A percentile compares a stretch with the other conserved stretches of the same genome.
These are phyloP conservation scores for Thelonectria olida DNA, from an alignment of 2,329 filamentous ascomycete genomes.

Conservation along the genomic window DNA sequence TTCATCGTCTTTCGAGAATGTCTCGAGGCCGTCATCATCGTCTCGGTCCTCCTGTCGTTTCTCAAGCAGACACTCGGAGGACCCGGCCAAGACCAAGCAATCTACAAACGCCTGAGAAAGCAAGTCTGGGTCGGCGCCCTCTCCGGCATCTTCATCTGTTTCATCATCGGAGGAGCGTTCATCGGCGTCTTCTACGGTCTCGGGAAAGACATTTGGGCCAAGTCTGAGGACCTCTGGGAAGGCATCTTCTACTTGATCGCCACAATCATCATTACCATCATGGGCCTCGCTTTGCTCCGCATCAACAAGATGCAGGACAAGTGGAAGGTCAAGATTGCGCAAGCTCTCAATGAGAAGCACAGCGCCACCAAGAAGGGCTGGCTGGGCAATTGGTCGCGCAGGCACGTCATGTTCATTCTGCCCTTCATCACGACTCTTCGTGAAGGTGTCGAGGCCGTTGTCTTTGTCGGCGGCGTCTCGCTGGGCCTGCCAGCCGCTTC, in stretches of 20 bases:
- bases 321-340: conserved; percentile 78
- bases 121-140: conserved; percentile 74
- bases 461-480: conserved; percentile 82
- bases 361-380: conserved; percentile 51
- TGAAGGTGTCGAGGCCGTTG: conserved; percentile 79
- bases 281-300: conserved; percentile 78
- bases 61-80: conserved; percentile 77
- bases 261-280: conserved; percentile 74
- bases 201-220: conserved; percentile 68
- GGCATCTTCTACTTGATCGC: conserved; percentile 75
- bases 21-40: conserved; percentile 80
- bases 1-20: conserved; percentile 87
- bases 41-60: conserved; percentile 81
- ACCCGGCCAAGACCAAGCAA: conserved; percentile 63
- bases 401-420: conserved; percentile 80
- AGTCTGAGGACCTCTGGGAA: conserved; percentile 77
- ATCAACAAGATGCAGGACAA: conserved; percentile 81
- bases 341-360: conserved; percentile 63
- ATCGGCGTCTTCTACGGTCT: conserved; percentile 76
- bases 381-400: conserved; percentile 66
- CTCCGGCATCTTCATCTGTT: conserved; percentile 66
- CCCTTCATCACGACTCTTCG: conserved; percentile 82
- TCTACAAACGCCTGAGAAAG: conserved; percentile 72
- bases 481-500: conserved; percentile 73
- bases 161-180: conserved; percentile 69